These are phyloP conservation scores for Xerocomus spinulosus DNA, from an alignment of 768 basidiomycete genomes.

Conservation along the genomic window DNA sequence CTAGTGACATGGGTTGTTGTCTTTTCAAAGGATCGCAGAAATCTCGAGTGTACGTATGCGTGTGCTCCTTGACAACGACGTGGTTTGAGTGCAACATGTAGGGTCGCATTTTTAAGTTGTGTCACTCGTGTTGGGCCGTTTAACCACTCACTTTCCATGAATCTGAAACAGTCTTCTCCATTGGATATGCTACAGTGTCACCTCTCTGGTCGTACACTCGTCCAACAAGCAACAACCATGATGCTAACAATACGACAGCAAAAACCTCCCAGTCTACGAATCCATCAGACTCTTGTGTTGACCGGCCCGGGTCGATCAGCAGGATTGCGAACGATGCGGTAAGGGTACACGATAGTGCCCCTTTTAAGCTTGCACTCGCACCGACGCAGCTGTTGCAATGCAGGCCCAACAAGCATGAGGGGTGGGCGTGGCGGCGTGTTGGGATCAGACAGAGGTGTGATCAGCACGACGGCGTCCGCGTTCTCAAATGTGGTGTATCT, in stretches of 20 bases:
- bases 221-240: conserved; percentile 9
- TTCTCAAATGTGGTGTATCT: conserved; percentile 48
- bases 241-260: conserved; percentile 17
- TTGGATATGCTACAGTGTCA: no score
- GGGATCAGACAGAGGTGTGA: conserved; percentile 32
- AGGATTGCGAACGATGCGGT: conserved; percentile 38
- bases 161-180: no score
- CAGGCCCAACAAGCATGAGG: conserved; percentile 48
- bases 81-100: no score
- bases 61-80: no score
- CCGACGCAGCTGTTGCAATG: conserved; percentile 43
- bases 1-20: no score
- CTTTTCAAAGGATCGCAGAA: no score
- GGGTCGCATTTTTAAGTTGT: no score
- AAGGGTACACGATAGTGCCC: conserved; percentile 53
- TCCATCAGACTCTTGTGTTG: background rate
- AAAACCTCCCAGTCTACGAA: background rate
- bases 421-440: conserved; percentile 21
- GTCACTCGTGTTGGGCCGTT: no score
- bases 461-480: conserved; percentile 50
- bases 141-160: no score
- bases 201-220: background rate
- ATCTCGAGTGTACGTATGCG: no score
- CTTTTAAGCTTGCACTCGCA: conserved; percentile 38
- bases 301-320: conserved; percentile 7